Percentiles rank a stretch among this genome's conserved stretches.
phyloP scores from a whole-genome alignment of 2,329 filamentous ascomycete species.

The Lojkania enalia region DNA sequence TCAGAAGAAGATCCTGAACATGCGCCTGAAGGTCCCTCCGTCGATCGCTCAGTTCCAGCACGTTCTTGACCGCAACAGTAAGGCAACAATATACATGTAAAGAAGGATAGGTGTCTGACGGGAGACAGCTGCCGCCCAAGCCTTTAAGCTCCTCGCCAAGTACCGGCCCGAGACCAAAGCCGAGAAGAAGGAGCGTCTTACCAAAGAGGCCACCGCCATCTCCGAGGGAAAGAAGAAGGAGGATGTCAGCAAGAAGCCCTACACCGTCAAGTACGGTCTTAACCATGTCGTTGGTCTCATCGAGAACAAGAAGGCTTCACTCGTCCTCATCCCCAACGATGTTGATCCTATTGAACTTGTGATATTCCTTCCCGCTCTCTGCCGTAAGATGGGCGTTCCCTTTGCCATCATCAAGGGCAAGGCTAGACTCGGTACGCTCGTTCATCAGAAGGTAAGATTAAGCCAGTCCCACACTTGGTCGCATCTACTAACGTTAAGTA shows the following conservation, averaged over 20 bases:
- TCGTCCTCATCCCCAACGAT: constrained; percentile 98
- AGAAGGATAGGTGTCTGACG: constrained; percentile 71
- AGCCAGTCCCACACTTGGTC: neutral
- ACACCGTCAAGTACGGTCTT: constrained; percentile 98
- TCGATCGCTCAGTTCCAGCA: constrained; percentile 97
- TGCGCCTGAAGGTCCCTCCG: constrained; percentile 98
- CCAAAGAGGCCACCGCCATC: constrained; percentile 96
- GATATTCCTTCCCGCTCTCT: constrained; percentile 97
- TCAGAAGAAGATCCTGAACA: constrained; percentile 92
- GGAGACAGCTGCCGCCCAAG: constrained; percentile 74
- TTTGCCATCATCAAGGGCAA: constrained; percentile 99
- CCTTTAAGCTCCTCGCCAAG: constrained; percentile 99
- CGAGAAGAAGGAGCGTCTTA: constrained; percentile 99
- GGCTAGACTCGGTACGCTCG: constrained; percentile 96
- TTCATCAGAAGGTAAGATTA: constrained; percentile 92
- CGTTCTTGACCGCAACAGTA: constrained; percentile 64
- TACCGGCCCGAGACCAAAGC: constrained; percentile 99
- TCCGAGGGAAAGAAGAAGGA: constrained; percentile 99
- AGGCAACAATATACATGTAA: constrained; percentile 41
- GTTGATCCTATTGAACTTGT: constrained; percentile 99
- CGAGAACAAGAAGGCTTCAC: constrained; percentile 96
- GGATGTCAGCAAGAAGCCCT: constrained; percentile 97
- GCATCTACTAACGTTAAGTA: constrained; percentile 47
- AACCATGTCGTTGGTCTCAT: constrained; percentile 77
- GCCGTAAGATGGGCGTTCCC: constrained; percentile 98